A percentile compares a stretch with the other conserved stretches of the same genome.
Conservation (phyloP, 768 basidiomycete species). For the Mycena crocata region DNA sequence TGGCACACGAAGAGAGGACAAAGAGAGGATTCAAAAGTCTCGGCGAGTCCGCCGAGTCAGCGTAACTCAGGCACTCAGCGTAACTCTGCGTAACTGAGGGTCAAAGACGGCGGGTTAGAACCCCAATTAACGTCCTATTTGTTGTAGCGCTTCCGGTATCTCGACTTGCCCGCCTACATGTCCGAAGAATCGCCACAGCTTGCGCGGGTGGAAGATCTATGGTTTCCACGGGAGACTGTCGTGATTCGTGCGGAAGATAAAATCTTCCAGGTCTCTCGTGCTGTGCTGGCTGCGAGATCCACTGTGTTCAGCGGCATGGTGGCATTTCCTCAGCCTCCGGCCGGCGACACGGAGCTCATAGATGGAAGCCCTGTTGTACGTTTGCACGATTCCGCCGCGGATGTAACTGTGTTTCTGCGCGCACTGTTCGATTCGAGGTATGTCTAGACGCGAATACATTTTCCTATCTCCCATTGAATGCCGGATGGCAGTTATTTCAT, state of each 20-base stretch:
- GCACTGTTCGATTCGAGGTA: not conserved
- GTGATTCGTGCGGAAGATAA: not conserved
- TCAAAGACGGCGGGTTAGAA: too few relatives aligned
- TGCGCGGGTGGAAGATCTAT: not conserved
- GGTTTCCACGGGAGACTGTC: not conserved
- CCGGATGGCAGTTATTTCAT: not conserved
- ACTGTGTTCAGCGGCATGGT: not conserved
- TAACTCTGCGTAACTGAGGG: too few relatives aligned
- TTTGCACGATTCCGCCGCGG: not conserved
- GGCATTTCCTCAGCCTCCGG: not conserved
- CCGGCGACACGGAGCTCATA: not conserved
- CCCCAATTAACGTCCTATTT: too few relatives aligned
- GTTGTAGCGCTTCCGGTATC: too few relatives aligned
- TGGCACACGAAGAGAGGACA: too few relatives aligned
- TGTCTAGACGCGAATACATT: too few relatives aligned
- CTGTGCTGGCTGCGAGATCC: not conserved
- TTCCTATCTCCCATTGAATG: not conserved
- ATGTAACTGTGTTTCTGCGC: not conserved
- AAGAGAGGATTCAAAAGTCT: too few relatives aligned
- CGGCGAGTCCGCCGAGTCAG: too few relatives aligned
- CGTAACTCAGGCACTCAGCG: too few relatives aligned
- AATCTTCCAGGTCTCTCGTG: not conserved
- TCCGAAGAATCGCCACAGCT: too few relatives aligned
- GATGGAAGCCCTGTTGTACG: not conserved
- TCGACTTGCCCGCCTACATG: too few relatives aligned